These are phyloP conservation scores for Dictyostelium discoideum DNA, from an alignment of 78 protist genomes.

Conservation along the genomic window dicty_2.7 NC_007089.4:83001-83500, in stretches of 20 bases:
- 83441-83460: background rate
- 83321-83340: background rate
- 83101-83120: background rate
- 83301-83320: background rate
- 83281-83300: background rate
- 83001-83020: background rate
- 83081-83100: background rate
- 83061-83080: constrained; percentile 10
- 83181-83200: background rate
- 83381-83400: background rate
- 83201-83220: background rate
- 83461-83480: background rate
- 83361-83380: background rate
- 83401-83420: background rate
- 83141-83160: background rate
- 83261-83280: background rate
- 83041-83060: constrained; percentile 8
- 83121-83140: background rate
- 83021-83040: constrained; percentile 7
- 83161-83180: background rate
- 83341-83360: background rate
- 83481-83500: constrained; percentile 36
- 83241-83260: background rate
- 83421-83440: background rate
- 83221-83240: background rate